Percentiles rank a stretch among this genome's conserved stretches.
Evolutionary conservation across 495 filamentous ascomycete species (phyloP).

Genomic region (Tuber melanosporum): DNA sequence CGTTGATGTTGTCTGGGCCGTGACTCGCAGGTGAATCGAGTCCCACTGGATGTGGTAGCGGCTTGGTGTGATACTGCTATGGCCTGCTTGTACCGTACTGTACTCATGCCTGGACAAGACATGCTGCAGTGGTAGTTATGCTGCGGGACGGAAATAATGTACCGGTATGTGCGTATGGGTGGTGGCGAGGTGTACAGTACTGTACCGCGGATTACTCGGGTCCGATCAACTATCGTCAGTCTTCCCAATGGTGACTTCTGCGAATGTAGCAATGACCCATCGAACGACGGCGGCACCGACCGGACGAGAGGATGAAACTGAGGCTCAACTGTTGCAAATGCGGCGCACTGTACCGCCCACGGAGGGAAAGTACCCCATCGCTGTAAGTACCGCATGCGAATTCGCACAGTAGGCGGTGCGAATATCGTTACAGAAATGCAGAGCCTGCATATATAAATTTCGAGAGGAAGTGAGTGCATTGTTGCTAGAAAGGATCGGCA

Average conservation of each 20-base stretch:
- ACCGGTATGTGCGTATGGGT: background rate
- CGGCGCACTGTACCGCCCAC: background rate
- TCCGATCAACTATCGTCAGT: background rate
- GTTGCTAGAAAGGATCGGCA: background rate
- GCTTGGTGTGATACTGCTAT: too few relatives aligned
- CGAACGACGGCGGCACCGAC: background rate
- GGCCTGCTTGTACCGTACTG: too few relatives aligned
- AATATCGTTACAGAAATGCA: background rate
- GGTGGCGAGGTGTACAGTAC: background rate
- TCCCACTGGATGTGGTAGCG: too few relatives aligned
- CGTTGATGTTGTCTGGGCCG: background rate
- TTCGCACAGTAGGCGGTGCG: background rate
- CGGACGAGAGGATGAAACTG: background rate
- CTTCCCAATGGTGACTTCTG: too few relatives aligned
- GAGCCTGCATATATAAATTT: background rate
- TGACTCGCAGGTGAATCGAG: background rate
- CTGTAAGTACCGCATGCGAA: background rate
- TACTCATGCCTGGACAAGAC: too few relatives aligned
- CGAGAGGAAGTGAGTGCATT: background rate
- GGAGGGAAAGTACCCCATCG: background rate
- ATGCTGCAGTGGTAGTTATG: background rate
- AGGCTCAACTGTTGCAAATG: background rate
- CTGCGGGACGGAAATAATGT: background rate
- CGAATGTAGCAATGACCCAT: background rate
- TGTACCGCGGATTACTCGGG: background rate